Evolutionary conservation across 768 basidiomycete species (phyloP).

Genomic region (Fomitopsis serialis): DNA sequence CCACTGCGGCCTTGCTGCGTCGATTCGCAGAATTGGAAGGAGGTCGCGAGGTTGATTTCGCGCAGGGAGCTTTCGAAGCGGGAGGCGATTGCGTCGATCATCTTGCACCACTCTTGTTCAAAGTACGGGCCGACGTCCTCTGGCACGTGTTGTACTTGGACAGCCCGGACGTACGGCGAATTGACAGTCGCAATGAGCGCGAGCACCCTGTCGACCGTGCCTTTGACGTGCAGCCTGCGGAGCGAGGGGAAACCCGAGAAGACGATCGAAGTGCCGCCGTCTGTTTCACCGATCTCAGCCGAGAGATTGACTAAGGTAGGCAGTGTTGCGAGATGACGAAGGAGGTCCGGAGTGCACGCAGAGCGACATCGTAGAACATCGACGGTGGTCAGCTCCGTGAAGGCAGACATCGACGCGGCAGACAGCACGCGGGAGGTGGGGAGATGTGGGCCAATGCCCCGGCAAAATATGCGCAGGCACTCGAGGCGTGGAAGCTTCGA

Average conservation of each 20-base stretch:
- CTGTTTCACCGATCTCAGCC: neutral
- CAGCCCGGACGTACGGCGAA: neutral
- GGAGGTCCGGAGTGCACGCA: neutral
- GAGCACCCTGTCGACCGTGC: neutral
- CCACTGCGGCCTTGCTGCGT: neutral
- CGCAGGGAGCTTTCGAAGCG: neutral
- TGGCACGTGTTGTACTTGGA: neutral
- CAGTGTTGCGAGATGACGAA: neutral
- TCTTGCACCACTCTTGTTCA: neutral
- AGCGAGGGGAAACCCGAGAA: neutral
- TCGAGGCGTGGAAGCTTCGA: neutral
- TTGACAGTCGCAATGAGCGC: neutral
- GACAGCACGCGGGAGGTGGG: neutral
- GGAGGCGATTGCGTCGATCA: neutral
- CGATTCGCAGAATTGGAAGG: neutral
- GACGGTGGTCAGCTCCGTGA: neutral
- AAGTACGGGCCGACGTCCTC: neutral
- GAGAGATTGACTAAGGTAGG: neutral
- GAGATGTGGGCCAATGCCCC: neutral
- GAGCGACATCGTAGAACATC: neutral
- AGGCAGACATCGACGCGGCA: neutral
- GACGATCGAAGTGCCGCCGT: neutral
- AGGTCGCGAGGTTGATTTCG: neutral
- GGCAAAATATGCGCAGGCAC: neutral
- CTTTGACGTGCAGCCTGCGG: neutral